Percentiles rank a stretch among this genome's conserved stretches.
Conservation (phyloP, 192 early-diverging fungal species). For the Umbelopsis ramanniana region DNA sequence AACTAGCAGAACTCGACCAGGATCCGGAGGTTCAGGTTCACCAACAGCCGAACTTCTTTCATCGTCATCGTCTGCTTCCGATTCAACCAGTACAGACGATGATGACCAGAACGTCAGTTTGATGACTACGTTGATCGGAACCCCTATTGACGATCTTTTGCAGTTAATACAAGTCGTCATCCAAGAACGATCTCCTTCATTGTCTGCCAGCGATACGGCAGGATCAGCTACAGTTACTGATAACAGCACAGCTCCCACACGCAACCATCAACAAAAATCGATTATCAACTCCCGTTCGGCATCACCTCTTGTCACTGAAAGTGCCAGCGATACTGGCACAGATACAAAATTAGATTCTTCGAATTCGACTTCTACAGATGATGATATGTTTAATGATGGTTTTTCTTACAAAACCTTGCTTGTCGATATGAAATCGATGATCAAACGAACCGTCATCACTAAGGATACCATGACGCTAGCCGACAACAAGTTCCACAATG, state of each 20-base stretch:
- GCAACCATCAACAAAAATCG: background rate
- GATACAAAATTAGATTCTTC: background rate
- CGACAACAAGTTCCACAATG: background rate
- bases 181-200: background rate
- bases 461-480: background rate
- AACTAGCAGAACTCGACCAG: background rate
- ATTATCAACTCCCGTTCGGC: background rate
- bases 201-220: background rate
- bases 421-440: slow-evolving; percentile 19
- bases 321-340: background rate
- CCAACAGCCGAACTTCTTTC: background rate
- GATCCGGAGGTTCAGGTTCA: background rate
- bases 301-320: background rate
- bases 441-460: background rate
- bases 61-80: background rate
- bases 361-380: background rate
- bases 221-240: no score
- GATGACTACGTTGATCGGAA: slow-evolving; percentile 1
- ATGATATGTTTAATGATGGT: background rate
- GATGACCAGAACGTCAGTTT: slow-evolving; percentile 15
- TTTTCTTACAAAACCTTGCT: background rate
- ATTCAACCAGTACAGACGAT: background rate
- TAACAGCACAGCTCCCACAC: background rate
- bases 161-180: slow-evolving; percentile 20
- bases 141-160: slow-evolving; percentile 12